Evolutionary conservation across 371 early-diverging fungal species (phyloP), one percentile per base, ranked within the genome.

Genomic region (Circinella minor): DNA sequence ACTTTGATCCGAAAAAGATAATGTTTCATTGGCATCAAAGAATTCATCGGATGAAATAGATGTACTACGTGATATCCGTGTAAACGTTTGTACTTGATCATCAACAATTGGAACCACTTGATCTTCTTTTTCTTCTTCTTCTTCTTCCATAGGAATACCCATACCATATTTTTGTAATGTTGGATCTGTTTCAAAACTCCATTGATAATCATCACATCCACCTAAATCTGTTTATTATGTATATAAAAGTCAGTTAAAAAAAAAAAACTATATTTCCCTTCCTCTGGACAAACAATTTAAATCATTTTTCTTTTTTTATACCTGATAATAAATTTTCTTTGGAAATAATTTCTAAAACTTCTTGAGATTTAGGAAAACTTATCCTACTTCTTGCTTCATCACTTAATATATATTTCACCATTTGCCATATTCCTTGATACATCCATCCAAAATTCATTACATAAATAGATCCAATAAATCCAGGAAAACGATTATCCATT

Each of bases 371-470:
- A 20, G 78, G 79, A 54, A 84, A 84, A 9, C 67, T 73, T 15
- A 84, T 75, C 4, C 71, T 70, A 13, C 74, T 72, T 18, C 76
- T 76, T 18, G 81, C 81, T 49, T 77, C 68, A 14, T 84, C 78
- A 36, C 70, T 78, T 47, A 84, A 55, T 10, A 84, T 59, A 37
- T 73, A 62, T 48, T 82, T 81, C 9, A 81, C 63, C 65, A 81
- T 74, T 38, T 82, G 77, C 85, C 85, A 84, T 39, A 79, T 18
- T 3, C 82, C 81, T 69, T 82, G 82, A 71, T 82, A 82, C 67
- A 79, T 70, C 85, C 82, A 84, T 6, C 82, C 78, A 64, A 82
- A 82, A 38, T 84, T 84, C 60, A 84, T 68, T 2, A 82, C 75
- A 67, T 79, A 74, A 15, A 84, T 74, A 4, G 78, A 72, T 5